Evolutionary conservation across 108 stramenopile species (phyloP), one percentile per base, ranked within the genome.

Genomic region (Cyclotella sp.): DNA sequence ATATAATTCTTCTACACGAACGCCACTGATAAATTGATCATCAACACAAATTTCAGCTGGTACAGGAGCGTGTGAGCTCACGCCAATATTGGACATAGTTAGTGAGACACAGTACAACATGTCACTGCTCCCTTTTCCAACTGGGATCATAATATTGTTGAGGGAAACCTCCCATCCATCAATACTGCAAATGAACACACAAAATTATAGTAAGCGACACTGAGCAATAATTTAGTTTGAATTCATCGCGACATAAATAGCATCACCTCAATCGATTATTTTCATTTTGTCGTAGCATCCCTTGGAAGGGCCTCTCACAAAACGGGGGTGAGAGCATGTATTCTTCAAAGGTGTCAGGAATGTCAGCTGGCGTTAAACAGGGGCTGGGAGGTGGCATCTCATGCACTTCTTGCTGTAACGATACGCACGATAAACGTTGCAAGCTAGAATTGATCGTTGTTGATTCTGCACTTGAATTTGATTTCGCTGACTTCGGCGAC

Each of bases 81-180:
- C 44, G 27, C 7, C 19, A 15, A 24, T 19, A 46, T 72, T 76
- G 52, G 82, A 83, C 29, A 93, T 73, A 15, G 91, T 89, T 0
- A 95, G 84, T 18, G 94, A 91, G 63, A 90, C 90, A 26, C 91
- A 92, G 78, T 82, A 93, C 16, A 94, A 51, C 57, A 83, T 73
- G 26, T 86, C 85, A 46, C 81, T 75, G 39, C 84, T 84, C 8
- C 68, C 73, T 34, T 68, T 81, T 8, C 80, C 77, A 22, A 85
- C 85, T 16, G 94, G 92, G 52, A 93, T 83, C 27, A 82, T 85
- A 44, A 92, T 90, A 72, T 87, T 88, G 0, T 88, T 76, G 12
- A 95, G 59, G 27, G 94, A 89, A 9, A 93, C 83, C 65, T 89
- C 89, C 94, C 94, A 95, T 44, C 91, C 92, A 78, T 93, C 89